Conservation (phyloP, 2,329 filamentous ascomycete species). For the Colletotrichum sp. region DNA sequence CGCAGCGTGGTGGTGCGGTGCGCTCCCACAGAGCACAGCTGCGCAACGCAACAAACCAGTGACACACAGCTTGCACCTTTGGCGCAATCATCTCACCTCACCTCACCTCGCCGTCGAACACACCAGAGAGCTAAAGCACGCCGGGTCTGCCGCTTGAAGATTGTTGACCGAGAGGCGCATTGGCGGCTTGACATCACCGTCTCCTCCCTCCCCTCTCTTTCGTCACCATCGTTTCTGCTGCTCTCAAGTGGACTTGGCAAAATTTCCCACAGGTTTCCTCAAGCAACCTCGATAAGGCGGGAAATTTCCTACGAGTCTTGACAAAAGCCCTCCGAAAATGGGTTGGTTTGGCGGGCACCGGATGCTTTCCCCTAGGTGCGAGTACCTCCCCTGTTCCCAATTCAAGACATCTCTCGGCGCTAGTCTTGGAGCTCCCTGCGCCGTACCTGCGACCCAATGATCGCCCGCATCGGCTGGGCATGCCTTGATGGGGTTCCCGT, state of each 20-base stretch:
- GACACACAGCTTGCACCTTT: background rate
- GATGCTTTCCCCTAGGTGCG: background rate
- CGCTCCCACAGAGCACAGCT: background rate
- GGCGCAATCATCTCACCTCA: background rate
- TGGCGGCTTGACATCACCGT: background rate
- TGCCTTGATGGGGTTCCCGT: slow-evolving; percentile 11
- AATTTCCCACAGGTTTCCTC: background rate
- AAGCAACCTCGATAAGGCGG: background rate
- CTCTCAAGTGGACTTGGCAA: background rate
- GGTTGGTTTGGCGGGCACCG: background rate
- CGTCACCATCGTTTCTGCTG: background rate
- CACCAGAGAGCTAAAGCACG: slow-evolving; percentile 1
- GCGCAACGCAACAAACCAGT: background rate
- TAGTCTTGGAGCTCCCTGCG: slow-evolving; percentile 8
- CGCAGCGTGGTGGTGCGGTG: background rate
- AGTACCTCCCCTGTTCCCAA: background rate
- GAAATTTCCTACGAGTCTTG: background rate
- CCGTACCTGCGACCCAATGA: slow-evolving; percentile 17
- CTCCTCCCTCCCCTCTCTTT: background rate
- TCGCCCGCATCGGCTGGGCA: slow-evolving; percentile 17
- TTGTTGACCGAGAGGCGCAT: slow-evolving; percentile 15
- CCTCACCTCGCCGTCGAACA: background rate
- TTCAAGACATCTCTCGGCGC: slow-evolving; percentile 2
- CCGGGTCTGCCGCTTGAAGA: background rate
- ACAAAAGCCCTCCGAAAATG: background rate